These are phyloP conservation scores for Claviceps citrina DNA, from an alignment of 2,329 filamentous ascomycete species.

Conservation along the genomic window DNA sequence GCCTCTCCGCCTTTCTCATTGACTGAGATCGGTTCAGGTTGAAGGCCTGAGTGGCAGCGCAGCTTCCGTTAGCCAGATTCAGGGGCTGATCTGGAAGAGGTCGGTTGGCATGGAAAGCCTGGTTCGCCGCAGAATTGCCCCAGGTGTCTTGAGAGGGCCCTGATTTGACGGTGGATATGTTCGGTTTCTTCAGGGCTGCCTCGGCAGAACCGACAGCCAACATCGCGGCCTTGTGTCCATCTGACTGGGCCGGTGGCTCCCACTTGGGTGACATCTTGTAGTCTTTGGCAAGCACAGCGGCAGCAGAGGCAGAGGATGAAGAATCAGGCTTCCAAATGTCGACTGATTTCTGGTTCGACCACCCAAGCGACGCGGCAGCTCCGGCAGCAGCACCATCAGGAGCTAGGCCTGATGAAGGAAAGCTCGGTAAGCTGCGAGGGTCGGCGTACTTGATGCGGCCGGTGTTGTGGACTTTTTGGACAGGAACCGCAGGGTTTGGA, in stretches of 20 bases:
- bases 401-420: conserved; percentile 48
- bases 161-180: conserved; percentile 3
- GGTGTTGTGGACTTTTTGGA: conserved; percentile 10
- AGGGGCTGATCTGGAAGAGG: conserved; percentile 8
- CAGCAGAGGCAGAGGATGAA: conserved; percentile 33
- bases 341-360: conserved; percentile 50
- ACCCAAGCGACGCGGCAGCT: conserved; percentile 59
- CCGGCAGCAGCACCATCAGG: conserved; percentile 47
- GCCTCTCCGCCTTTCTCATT: conserved; percentile 10
- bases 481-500: background rate
- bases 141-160: conserved; percentile 20
- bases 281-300: conserved; percentile 28
- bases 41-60: conserved; percentile 24
- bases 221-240: conserved; percentile 60
- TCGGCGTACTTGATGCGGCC: conserved; percentile 53
- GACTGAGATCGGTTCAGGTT: conserved; percentile 18
- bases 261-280: conserved; percentile 34
- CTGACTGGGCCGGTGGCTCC: conserved; percentile 47
- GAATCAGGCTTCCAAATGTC: conserved; percentile 52
- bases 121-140: conserved; percentile 55
- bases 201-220: conserved; percentile 36
- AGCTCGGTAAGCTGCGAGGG: conserved; percentile 59
- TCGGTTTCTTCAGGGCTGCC: conserved; percentile 15
- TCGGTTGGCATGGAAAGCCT: conserved; percentile 39
- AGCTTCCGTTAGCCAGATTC: conserved; percentile 13